These are phyloP conservation scores for Kazachstania sp. DNA, from an alignment of 1,139 yeast genomes.

Conservation along the genomic window DNA sequence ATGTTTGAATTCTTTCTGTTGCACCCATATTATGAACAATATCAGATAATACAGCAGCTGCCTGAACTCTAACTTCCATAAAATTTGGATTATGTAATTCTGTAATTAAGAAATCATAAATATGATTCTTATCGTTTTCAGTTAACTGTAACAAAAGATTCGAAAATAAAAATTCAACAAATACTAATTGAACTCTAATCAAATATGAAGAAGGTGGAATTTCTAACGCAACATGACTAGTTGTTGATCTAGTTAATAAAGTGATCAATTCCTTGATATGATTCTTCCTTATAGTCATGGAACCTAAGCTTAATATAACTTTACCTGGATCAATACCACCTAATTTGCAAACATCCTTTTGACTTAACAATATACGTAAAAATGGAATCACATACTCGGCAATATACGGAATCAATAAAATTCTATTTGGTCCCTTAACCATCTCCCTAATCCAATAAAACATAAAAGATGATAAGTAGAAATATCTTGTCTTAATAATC, in stretches of 20 bases:
- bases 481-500: constrained; percentile 32
- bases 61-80: constrained; percentile 68
- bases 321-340: constrained; percentile 53
- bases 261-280: constrained; percentile 43
- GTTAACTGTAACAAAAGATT: constrained; percentile 56
- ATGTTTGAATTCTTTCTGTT: constrained; percentile 21
- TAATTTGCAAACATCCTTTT: constrained; percentile 77
- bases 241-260: constrained; percentile 37
- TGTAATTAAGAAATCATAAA: constrained; percentile 47
- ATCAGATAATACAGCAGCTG: constrained; percentile 70
- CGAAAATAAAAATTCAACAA: constrained; percentile 70
- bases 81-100: constrained; percentile 51
- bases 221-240: constrained; percentile 2
- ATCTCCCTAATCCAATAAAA: constrained; percentile 26
- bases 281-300: constrained; percentile 43
- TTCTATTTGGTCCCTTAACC: constrained; percentile 25
- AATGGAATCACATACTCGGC: constrained; percentile 56
- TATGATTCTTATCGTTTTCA: constrained; percentile 39
- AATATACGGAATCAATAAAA: constrained; percentile 36
- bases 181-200: constrained; percentile 55
- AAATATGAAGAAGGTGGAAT: constrained; percentile 52
- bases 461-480: constrained; percentile 32
- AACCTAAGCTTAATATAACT: constrained; percentile 49
- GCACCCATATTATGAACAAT: constrained; percentile 59
- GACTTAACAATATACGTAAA: constrained; percentile 51